phyloP scores from a whole-genome alignment of 106 monocot species.

The Dendrobium chrysotoxum region DNA sequence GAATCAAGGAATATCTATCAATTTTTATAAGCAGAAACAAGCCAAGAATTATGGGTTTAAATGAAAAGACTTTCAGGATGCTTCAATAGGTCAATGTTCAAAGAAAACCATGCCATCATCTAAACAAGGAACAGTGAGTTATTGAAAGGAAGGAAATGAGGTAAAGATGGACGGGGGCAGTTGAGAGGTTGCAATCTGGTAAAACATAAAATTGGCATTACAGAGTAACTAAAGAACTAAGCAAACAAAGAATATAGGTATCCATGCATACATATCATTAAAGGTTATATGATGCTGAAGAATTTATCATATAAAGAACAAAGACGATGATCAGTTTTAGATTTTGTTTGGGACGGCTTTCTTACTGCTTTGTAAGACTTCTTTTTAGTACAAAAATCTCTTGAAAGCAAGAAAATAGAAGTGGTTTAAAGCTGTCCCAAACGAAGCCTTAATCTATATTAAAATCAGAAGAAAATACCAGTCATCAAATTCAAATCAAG shows the following conservation, averaged over 20 bases:
- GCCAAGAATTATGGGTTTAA: background rate
- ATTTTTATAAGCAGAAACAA: background rate
- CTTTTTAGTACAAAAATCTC: no score
- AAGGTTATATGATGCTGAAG: background rate
- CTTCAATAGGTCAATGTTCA: background rate
- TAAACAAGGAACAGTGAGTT: background rate
- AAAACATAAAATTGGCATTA: background rate
- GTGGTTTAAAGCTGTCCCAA: no score
- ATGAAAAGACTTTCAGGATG: background rate
- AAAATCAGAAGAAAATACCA: no score
- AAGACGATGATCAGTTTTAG: no score
- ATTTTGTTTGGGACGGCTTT: no score
- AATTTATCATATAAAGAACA: background rate
- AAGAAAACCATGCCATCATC: background rate
- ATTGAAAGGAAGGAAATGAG: background rate
- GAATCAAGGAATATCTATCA: background rate
- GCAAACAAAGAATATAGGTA: background rate
- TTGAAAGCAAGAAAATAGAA: no score
- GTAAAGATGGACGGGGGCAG: background rate
- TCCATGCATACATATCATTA: background rate
- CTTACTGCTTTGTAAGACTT: no score
- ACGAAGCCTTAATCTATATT: no score
- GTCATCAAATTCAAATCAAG: background rate
- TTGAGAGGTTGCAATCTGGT: background rate
- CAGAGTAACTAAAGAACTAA: background rate